Percentiles rank a stretch among this genome's conserved stretches.
Conservation (phyloP, 2,329 filamentous ascomycete species). For the Pyrenochaeta sp. region DNA sequence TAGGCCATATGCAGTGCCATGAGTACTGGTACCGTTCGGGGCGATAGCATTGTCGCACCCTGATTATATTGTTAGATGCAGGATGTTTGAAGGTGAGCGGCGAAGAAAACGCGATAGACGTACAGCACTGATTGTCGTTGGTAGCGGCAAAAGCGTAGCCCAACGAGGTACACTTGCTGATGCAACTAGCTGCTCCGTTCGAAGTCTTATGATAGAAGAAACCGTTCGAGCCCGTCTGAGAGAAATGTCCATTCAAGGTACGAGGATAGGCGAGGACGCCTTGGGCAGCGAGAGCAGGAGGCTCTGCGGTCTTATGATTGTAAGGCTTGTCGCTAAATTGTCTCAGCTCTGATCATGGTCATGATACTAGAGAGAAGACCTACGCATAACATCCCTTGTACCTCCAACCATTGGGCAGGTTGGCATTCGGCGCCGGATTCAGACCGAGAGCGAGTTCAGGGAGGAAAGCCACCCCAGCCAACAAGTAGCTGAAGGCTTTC, state of each 20-base stretch:
- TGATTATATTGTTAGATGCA: neutral
- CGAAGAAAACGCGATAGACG: neutral
- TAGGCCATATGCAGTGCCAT: neutral
- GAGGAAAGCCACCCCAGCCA: conserved; percentile 23
- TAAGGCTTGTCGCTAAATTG: neutral
- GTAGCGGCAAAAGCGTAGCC: conserved; percentile 20
- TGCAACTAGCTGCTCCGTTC: conserved; percentile 16
- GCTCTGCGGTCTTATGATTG: neutral
- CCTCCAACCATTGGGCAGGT: conserved; percentile 15
- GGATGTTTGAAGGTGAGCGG: neutral
- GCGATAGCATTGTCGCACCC: conserved; percentile 4
- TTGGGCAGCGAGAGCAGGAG: neutral
- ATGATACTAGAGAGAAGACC: neutral
- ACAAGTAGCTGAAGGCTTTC: conserved; percentile 26
- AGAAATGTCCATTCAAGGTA: conserved; percentile 13
- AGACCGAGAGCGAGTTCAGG: conserved; percentile 8
- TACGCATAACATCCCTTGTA: conserved; percentile 30
- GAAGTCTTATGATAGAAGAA: neutral
- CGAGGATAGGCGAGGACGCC: neutral
- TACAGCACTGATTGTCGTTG: conserved; percentile 28
- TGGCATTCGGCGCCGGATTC: conserved; percentile 5
- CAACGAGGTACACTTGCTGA: conserved; percentile 3
- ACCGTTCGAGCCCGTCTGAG: neutral
- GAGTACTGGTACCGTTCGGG: neutral
- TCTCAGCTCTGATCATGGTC: neutral